A percentile compares a stretch with the other conserved stretches of the same genome.
phyloP scores from a whole-genome alignment of 1,284 basidiomycete species.

The Fomitopsis pinicola region DNA sequence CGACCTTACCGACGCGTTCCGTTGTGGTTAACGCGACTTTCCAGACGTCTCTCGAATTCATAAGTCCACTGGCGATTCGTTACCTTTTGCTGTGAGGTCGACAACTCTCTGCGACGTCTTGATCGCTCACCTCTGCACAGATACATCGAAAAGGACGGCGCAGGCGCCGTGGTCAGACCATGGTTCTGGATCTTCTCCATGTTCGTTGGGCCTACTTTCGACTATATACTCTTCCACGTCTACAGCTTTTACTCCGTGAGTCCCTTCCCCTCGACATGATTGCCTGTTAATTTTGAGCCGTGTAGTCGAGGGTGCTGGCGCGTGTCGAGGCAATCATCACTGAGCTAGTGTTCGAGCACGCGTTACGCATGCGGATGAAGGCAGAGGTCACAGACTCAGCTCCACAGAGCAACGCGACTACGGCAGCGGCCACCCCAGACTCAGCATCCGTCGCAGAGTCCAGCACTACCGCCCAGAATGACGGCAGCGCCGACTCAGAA shows the following conservation, averaged over 20 bases:
- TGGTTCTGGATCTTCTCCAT: slow-evolving; percentile 60
- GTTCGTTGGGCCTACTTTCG: slow-evolving; percentile 48
- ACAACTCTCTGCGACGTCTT: neutral
- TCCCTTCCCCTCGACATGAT: neutral
- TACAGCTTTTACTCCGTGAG: slow-evolving; percentile 17
- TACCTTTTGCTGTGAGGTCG: slow-evolving; percentile 11
- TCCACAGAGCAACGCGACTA: slow-evolving; percentile 9
- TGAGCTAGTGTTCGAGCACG: slow-evolving; percentile 64
- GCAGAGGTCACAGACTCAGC: slow-evolving; percentile 30
- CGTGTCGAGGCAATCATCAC: slow-evolving; percentile 58
- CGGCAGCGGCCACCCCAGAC: slow-evolving; percentile 22
- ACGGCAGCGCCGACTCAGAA: slow-evolving; percentile 9
- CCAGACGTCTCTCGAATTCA: slow-evolving; percentile 41
- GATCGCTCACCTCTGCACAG: slow-evolving; percentile 7
- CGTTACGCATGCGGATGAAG: slow-evolving; percentile 59
- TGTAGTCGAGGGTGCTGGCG: slow-evolving; percentile 38
- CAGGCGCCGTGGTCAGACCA: slow-evolving; percentile 32
- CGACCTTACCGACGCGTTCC: slow-evolving; percentile 14
- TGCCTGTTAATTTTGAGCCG: neutral
- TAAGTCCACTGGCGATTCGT: slow-evolving; percentile 31
- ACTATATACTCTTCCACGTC: slow-evolving; percentile 33
- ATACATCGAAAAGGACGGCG: slow-evolving; percentile 37
- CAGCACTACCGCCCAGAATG: slow-evolving; percentile 6
- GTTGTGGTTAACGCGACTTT: slow-evolving; percentile 19
- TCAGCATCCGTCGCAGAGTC: slow-evolving; percentile 20